Conservation (phyloP, 768 basidiomycete genomes). For the Suillus alpinus region DNA sequence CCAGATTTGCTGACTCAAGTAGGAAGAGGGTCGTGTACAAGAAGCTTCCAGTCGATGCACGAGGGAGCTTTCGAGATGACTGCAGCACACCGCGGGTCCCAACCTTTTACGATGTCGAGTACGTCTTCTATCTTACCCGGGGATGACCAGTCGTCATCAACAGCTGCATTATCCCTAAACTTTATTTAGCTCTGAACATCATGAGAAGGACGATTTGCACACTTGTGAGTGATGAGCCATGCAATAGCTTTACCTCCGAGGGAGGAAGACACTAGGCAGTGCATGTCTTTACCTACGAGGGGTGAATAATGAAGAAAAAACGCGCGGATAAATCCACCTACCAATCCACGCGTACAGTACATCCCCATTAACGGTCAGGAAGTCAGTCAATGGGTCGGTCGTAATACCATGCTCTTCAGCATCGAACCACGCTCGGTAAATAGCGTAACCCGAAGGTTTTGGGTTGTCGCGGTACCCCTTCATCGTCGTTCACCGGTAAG, state of each 20-base stretch:
- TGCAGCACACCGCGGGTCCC: constrained; percentile 25
- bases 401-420: constrained; percentile 18
- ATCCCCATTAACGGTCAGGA: constrained; percentile 11
- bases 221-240: constrained; percentile 23
- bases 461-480: constrained; percentile 23
- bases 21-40: constrained; percentile 34
- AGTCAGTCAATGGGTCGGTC: constrained; percentile 16
- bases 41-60: constrained; percentile 39
- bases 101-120: constrained; percentile 19
- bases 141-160: constrained; percentile 18
- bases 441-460: constrained; percentile 20
- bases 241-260: constrained; percentile 15
- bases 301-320: neutral
- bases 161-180: constrained; percentile 18
- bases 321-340: neutral
- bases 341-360: constrained; percentile 19
- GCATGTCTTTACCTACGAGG: constrained; percentile 13
- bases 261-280: constrained; percentile 19
- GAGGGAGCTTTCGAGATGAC: constrained; percentile 21
- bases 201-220: neutral
- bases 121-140: constrained; percentile 23
- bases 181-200: neutral
- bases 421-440: constrained; percentile 26
- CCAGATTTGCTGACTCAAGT: constrained; percentile 34
- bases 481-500: neutral